Percentiles rank a stretch among this genome's conserved stretches.
These are phyloP conservation scores for Begonia peltatifolia DNA, from an alignment of 306 rosid species.

Conservation along the genomic window DNA sequence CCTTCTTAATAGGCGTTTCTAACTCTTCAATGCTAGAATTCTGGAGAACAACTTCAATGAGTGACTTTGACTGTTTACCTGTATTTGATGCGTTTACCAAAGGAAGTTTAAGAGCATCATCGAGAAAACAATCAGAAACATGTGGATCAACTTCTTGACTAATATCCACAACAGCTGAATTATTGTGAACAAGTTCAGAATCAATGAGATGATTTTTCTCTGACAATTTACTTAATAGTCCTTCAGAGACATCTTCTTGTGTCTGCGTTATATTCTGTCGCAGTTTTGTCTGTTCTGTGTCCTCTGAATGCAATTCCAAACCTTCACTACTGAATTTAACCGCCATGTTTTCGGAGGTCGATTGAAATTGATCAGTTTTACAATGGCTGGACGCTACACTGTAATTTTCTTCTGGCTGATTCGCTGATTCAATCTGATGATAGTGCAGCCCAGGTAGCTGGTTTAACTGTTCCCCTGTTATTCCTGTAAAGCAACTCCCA, in stretches of 20 bases:
- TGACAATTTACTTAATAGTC: conserved; percentile 19
- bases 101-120: conserved; percentile 16
- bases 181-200: conserved; percentile 20
- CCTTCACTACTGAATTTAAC: no score
- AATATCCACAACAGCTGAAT: conserved; percentile 13
- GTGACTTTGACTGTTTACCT: conserved; percentile 23
- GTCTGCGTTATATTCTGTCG: conserved; percentile 11
- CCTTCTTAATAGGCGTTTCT: conserved; percentile 20
- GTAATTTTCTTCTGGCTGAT: not conserved
- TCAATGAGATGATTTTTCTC: conserved; percentile 20
- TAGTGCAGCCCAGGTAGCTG: no score
- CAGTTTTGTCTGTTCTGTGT: not conserved
- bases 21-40: conserved; percentile 13
- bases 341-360: no score
- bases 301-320: no score
- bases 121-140: conserved; percentile 21
- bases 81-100: conserved; percentile 9
- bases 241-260: conserved; percentile 16
- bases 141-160: conserved; percentile 11
- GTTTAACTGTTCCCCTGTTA: no score
- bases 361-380: no score
- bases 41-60: conserved; percentile 11
- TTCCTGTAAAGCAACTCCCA: no score
- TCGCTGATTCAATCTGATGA: conserved; percentile 3
- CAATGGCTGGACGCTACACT: no score